Percentiles rank a stretch among this genome's conserved stretches.
Conservation (phyloP, 2,329 filamentous ascomycete species). For the Paradendryphiella salina region DNA sequence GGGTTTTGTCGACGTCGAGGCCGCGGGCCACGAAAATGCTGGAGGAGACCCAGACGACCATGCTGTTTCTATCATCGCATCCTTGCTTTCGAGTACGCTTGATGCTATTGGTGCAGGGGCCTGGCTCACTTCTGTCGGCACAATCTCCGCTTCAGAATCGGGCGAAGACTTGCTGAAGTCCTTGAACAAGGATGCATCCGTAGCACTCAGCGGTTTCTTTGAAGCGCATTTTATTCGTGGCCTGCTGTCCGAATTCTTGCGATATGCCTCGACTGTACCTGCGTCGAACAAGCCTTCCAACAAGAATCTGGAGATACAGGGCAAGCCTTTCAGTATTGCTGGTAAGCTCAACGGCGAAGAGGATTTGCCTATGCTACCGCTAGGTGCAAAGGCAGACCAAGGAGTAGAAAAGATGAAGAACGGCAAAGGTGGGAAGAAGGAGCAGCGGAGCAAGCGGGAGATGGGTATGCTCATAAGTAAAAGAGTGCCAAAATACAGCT, state of each 20-base stretch:
- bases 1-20: constrained; percentile 59
- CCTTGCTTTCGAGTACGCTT: constrained; percentile 71
- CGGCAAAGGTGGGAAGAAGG: constrained; percentile 69
- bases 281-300: constrained; percentile 39
- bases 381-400: constrained; percentile 67
- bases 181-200: constrained; percentile 69
- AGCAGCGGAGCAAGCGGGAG: constrained; percentile 70
- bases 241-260: constrained; percentile 67
- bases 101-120: constrained; percentile 75
- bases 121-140: constrained; percentile 60
- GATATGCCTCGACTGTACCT: constrained; percentile 51
- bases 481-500: constrained; percentile 78
- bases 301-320: constrained; percentile 47
- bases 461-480: constrained; percentile 77
- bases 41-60: constrained; percentile 65
- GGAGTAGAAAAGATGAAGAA: constrained; percentile 59
- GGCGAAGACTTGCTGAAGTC: constrained; percentile 66
- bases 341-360: constrained; percentile 41
- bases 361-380: constrained; percentile 61
- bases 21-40: constrained; percentile 30
- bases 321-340: constrained; percentile 53
- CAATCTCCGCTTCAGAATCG: constrained; percentile 58
- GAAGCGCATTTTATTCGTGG: constrained; percentile 68
- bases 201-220: constrained; percentile 71
- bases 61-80: constrained; percentile 70